phyloP scores from a whole-genome alignment of 805 yeast species.

The Komagataella populi region DNA sequence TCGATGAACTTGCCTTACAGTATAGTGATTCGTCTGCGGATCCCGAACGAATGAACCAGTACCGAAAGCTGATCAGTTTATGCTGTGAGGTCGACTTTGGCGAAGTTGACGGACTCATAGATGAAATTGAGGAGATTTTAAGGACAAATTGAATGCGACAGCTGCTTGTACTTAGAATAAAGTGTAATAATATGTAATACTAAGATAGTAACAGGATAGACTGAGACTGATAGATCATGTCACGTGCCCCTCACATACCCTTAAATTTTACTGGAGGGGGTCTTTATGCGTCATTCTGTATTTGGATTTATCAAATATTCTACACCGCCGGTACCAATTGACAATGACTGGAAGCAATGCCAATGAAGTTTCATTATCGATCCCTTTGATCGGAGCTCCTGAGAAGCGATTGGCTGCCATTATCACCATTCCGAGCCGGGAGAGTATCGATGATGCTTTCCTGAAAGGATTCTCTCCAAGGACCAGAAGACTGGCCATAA shows the following conservation, averaged over 20 bases:
- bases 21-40: slow-evolving; percentile 25
- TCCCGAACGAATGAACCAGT: slow-evolving; percentile 47
- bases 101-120: slow-evolving; percentile 55
- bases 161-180: neutral
- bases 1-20: slow-evolving; percentile 26
- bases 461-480: slow-evolving; percentile 14
- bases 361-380: neutral
- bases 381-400: neutral
- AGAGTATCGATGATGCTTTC: slow-evolving; percentile 2
- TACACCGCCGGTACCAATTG: neutral
- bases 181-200: neutral
- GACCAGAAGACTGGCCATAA: slow-evolving; percentile 38
- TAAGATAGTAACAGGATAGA: neutral
- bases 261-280: no score
- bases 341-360: neutral
- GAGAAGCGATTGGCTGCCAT: slow-evolving; percentile 3
- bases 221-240: neutral
- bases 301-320: neutral
- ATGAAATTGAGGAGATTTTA: slow-evolving; percentile 30
- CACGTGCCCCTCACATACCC: neutral
- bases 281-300: neutral
- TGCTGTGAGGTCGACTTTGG: slow-evolving; percentile 55
- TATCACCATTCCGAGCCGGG: slow-evolving; percentile 4
- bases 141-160: neutral
- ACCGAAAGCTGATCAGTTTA: slow-evolving; percentile 52